Base-by-base conservation (phyloP, 345 rosid species). In the Camelina hispida region DNA sequence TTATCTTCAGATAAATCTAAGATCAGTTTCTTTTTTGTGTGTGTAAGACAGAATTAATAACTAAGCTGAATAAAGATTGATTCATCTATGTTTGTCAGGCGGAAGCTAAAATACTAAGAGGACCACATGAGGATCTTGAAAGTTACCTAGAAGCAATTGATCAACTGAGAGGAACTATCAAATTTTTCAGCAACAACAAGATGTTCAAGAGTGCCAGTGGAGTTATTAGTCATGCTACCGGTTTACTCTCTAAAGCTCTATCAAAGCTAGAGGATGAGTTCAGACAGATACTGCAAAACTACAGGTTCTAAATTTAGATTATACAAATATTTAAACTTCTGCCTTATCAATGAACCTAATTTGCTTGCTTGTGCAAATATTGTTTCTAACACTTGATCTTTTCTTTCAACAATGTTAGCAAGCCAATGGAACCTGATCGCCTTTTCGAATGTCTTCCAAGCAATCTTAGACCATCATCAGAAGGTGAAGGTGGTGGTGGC, bases 231-330 rank as follows among this genome's bases (percentile, higher is more conserved):
- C 96, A 96, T 75, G 86, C 91, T 63, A 88, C 83, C 51, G 84
- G 66, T 65, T 83, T 96, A 58, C 96, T 93, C 15, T 76, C 91
- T 9, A 96, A 88, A 80, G 97, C 97, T 62, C 79, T 92, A 30
- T 85, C 87, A 34, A 96, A 93, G 86, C 87, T 96, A 13, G 97
- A 96, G 68, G 99, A 91, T 0, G 99, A 96, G 88, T 96, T 93
- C 79, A 89, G 84, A 72, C 81, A 80, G 78, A 85, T 96, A 20
- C 80, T 96, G 18, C 52, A 83, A 23, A 93, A 89, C 78, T 88
- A 91, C 93, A 95, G 99, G 99, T 93, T 75, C 18, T 57, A 4
- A 28, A 5, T 28, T 66, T 34, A 1, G 17, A 37, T 15, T 48
- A 28, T 48, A 20, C 63, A 32, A 40, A 64, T 22, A 34, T 6